A percentile compares a stretch with the other conserved stretches of the same genome.
These are phyloP conservation scores for Mycena kentingensis DNA, from an alignment of 768 basidiomycete species.

Conservation along the genomic window DNA sequence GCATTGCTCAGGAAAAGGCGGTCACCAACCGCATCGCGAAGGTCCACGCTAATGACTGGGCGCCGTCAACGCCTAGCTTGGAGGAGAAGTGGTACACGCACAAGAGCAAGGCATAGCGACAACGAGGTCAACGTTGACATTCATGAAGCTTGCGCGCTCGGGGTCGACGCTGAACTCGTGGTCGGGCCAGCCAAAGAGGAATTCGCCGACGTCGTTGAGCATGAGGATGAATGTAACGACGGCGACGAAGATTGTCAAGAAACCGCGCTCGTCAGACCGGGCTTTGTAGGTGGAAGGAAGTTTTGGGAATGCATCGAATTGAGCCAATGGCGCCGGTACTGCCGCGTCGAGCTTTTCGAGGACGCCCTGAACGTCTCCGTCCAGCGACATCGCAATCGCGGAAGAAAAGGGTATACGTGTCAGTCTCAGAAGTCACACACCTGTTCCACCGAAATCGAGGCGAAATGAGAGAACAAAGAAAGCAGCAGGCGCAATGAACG, in stretches of 20 bases:
- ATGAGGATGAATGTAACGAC: conserved; percentile 72
- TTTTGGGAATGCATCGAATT: conserved; percentile 89
- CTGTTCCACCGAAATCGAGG: no score
- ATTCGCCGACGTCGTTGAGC: conserved; percentile 89
- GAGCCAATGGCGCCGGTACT: conserved; percentile 63
- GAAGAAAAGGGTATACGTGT: no score
- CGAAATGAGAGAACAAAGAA: no score
- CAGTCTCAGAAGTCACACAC: no score
- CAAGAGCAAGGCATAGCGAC: conserved; percentile 93
- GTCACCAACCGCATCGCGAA: conserved; percentile 94
- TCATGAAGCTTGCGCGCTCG: conserved; percentile 60
- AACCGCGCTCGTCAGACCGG: conserved; percentile 77
- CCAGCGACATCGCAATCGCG: no score
- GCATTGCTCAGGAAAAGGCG: conserved; percentile 67
- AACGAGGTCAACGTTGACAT: conserved; percentile 89
- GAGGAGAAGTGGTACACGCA: conserved; percentile 44
- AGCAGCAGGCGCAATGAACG: not conserved
- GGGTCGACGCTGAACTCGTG: conserved; percentile 86
- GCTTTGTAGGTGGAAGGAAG: conserved; percentile 79
- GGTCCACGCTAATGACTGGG: conserved; percentile 80
- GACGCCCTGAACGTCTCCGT: no score
- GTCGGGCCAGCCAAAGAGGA: conserved; percentile 91
- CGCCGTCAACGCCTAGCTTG: not conserved
- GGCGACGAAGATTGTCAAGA: conserved; percentile 73
- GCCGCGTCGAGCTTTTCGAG: conserved; percentile 66